Base-by-base conservation (phyloP, 495 filamentous ascomycete species). In the Aspergillus haitiensis region DNA sequence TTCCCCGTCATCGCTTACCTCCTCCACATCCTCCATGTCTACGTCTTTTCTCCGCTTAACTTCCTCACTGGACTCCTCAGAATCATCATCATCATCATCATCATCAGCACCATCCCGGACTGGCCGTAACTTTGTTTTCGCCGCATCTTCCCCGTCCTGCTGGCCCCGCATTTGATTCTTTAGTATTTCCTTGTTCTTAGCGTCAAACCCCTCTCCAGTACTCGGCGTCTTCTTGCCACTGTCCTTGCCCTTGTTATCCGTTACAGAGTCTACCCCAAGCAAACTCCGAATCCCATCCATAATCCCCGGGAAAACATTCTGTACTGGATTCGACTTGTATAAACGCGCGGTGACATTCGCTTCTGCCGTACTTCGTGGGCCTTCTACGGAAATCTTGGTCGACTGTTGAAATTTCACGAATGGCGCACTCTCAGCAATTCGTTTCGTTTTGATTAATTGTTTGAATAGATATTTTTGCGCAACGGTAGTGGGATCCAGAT, bases 271-370 rank as follows among this genome's bases (percentile, higher is more conserved):
- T 5, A 92, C 64, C 7, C 84, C 83, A 49, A 95, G 67, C 21
- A 84, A 73, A 47, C 71, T 74, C 63, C 84, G 84, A 42, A 96
- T 80, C 35, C 78, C 84, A 33, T 74, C 78, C 61, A 96, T 70
- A 0, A 86, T 79, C 55, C 81, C 78, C 32, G 78, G 78, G 56
- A 93, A 75, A 8, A 82, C 84, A 60, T 86, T 83, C 75, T 88
- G 87, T 12, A 94, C 90, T 3, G 85, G 82, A 27, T 81, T 86
- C 21, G 86, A 86, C 63, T 91, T 93, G 69, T 82, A 96, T 52
- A 98, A 72, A 60, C 89, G 82, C 59, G 89, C 92, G 39, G 82
- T 84, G 10, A 98, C 92, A 77, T 97, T 97, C 34, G 81, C 76
- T 47, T 75, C 77, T 6, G 77, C 82, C 1, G 84, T 72, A 52